These are phyloP conservation scores for Crithidia expoeki DNA, from an alignment of 208 protist species.

Conservation along the genomic window DNA sequence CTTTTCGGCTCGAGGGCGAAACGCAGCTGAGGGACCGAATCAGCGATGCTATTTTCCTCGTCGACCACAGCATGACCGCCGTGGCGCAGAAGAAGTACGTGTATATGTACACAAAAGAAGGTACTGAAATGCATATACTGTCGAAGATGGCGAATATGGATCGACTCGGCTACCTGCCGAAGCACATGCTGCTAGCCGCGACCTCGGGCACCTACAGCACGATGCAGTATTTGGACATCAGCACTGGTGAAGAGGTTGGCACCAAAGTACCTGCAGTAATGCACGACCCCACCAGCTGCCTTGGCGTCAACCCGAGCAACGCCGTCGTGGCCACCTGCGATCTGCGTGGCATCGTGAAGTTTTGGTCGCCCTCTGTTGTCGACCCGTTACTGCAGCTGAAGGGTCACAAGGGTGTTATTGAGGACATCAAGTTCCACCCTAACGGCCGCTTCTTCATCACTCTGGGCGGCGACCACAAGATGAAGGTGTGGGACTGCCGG, in stretches of 20 bases:
- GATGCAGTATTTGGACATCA: constrained; percentile 96
- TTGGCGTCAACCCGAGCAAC: constrained; percentile 94
- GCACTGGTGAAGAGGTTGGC: constrained; percentile 91
- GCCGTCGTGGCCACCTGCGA: constrained; percentile 94
- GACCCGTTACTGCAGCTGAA: constrained; percentile 96
- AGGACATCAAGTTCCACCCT: constrained; percentile 84
- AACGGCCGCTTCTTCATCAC: constrained; percentile 96
- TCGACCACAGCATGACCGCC: constrained; percentile 98
- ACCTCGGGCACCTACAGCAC: constrained; percentile 84
- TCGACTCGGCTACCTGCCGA: constrained; percentile 95
- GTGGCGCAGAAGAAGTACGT: constrained; percentile 99
- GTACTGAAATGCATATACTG: constrained; percentile 97
- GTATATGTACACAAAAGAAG: constrained; percentile 99
- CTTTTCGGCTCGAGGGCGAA: constrained; percentile 92
- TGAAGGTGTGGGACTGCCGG: constrained; percentile 98
- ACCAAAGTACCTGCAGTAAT: constrained; percentile 82
- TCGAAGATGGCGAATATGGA: constrained; percentile 95
- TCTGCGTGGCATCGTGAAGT: constrained; percentile 92
- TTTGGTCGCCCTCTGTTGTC: constrained; percentile 96
- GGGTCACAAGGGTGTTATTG: constrained; percentile 90
- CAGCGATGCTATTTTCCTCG: constrained; percentile 95
- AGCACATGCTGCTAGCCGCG: constrained; percentile 97
- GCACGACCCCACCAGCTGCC: constrained; percentile 78
- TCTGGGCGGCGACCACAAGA: constrained; percentile 94
- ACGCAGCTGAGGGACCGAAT: constrained; percentile 94